Conservation (phyloP, 495 filamentous ascomycete genomes). For the Endocarpon pusillum region DNA sequence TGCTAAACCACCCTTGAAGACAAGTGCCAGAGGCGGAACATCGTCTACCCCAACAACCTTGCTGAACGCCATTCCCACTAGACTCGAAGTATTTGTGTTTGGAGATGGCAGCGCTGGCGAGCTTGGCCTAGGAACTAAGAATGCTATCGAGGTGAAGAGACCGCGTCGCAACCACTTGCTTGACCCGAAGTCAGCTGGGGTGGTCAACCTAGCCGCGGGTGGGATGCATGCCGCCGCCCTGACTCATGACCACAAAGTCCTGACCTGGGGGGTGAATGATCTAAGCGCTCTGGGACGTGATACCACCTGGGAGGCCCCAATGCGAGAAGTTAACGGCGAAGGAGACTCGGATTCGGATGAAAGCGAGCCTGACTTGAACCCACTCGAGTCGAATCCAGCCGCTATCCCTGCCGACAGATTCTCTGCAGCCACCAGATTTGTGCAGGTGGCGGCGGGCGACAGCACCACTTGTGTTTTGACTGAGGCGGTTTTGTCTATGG, state of each 20-base stretch:
- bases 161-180: conserved; percentile 46
- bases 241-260: conserved; percentile 43
- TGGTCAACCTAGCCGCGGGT: conserved; percentile 42
- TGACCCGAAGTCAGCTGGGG: conserved; percentile 38
- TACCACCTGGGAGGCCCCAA: conserved; percentile 42
- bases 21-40: neutral
- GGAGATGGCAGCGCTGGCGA: conserved; percentile 53
- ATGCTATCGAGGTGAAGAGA: conserved; percentile 47
- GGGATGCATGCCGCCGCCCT: conserved; percentile 49
- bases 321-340: conserved; percentile 44
- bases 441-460: conserved; percentile 44
- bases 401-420: conserved; percentile 35
- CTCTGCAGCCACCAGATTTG: conserved; percentile 36
- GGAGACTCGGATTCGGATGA: conserved; percentile 33
- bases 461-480: conserved; percentile 49
- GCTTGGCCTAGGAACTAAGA: conserved; percentile 47
- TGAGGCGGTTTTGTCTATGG: conserved; percentile 46
- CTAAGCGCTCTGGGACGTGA: conserved; percentile 46
- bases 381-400: conserved; percentile 38
- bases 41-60: neutral
- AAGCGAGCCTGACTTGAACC: conserved; percentile 38
- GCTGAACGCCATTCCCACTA: conserved; percentile 6
- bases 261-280: conserved; percentile 57
- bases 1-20: too few relatives aligned
- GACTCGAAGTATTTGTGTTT: conserved; percentile 49